Base-by-base conservation (phyloP, 2,329 filamentous ascomycete genomes). In the Fusarium sacchari region DNA sequence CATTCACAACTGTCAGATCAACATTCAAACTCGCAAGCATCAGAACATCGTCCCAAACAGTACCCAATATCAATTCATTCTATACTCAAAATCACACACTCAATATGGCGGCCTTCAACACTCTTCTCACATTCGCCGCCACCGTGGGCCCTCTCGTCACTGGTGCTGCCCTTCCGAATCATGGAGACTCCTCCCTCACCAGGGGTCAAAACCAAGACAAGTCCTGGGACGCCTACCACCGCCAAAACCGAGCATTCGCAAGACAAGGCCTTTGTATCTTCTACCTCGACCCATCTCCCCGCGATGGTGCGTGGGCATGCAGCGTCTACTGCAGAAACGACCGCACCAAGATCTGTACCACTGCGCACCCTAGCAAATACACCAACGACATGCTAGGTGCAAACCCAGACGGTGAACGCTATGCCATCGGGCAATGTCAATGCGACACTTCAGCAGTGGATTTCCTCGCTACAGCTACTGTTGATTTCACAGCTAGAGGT, bases 61-160 rank as follows among this genome's bases (percentile, higher is more conserved):
- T 4, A 5, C 11, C 20, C 0, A 20, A 11, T 4, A 14, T 7
- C 11, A 32, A 32, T 6, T 5, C 1, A 7, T 5, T 18, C 3
- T 24, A 32, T 49, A 8, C 11, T 24, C 11, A 32, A 12, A 1
- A 18, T 24, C 5, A 49, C 0, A 49, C 0, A 24, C 12, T 24
- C 47, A 32, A 32, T 11, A 50, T 50, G 22, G 47, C 32, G 14
- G 4, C 47, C 17, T 32, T 50, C 15, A 50, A 20, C 15, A 14
- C 47, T 34, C 47, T 50, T 4, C 22, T 50, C 7, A 32, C 28
- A 0, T 11, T 50, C 6, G 28, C 12, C 7, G 6, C 11, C 7
- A 3, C 22, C 12, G 11, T 50, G 4, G 6, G 7, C 0, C 22
- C 47, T 32, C 5, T 24, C 0, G 47, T 20, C 7, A 32, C 47